Base-by-base conservation (phyloP, 768 basidiomycete species). In the Phylloporus arenicola region DNA sequence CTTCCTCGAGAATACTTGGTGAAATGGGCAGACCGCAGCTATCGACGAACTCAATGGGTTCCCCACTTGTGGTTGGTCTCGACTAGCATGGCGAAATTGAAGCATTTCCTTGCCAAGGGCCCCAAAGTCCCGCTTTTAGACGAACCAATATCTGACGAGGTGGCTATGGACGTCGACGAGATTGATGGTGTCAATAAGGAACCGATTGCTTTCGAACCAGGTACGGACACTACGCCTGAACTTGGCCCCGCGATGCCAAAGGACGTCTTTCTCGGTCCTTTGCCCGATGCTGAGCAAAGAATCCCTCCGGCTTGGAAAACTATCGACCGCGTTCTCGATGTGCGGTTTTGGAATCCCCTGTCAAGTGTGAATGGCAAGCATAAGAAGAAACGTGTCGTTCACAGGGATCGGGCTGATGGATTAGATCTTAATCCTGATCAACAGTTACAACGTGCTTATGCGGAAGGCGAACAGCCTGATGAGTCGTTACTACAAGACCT, bases 1-100 rank as follows among this genome's bases (percentile, higher is more conserved):
- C 74, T 94, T 14, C 90, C 89, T n/a, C 72, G 94, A 39, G 91
- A 95, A 67, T 97, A 97, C 64, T 81, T 97, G 12, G 82, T 97
- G 48, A 97, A 97, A 65, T 97, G 92, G 92, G 67, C 68, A 9
- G 82, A 76, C 35, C 72, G 86, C 40, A 89, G 92, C 56, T 97
- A 88, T 66, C 74, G 87, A 47, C 80, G 86, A 38, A 71, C 80
- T 11, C 78, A 86, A 64, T 97, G 93, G 93, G 92, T 96, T 2
- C 87, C 92, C 27, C 93, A 97, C 59, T 83, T 86, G 74, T 97
- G 92, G 92, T 73, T 96, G 2, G 72, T 83, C 27, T 79, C 85
- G 10, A 83, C 79, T n/a, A 73, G 80, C 45, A 63, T 69, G n/a
- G 61, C 67, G 11, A 89, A 84, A 62, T 70, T 96, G 51, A 86